Base-by-base conservation (phyloP, 768 basidiomycete genomes). In the Exidia glandulosa region DNA sequence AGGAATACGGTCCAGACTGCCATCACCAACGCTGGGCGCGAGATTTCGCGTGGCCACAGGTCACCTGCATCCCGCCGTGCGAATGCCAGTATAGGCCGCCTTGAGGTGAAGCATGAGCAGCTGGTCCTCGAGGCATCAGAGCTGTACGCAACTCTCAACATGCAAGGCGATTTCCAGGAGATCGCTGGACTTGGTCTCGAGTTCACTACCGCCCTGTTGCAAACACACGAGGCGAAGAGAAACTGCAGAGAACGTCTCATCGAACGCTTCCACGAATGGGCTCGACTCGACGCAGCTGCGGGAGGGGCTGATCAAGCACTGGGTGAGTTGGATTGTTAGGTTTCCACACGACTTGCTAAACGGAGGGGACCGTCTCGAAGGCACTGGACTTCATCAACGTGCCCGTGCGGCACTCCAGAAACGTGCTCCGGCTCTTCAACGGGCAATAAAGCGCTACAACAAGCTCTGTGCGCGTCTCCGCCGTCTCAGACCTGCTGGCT, bases 151-250 rank as follows among this genome's bases (percentile, higher is more conserved):
- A 71, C 72, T 0, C 63, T 77, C n/a, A 74, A 77, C 55, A 59
- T 77, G 5, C 65, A 65, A 2, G 62, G 69, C 2, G 27, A 37
- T 7, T 75, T 71, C 34, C 75, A 73, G 0, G 72, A 72, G 29
- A 72, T 79, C 3, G 30, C 62, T 19, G 66, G 65, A 3, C 36
- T 74, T 4, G 61, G 68, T 13, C 57, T 70, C 3, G 65, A 71
- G 4, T 74, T 74, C 59, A 65, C 75, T 2, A 60, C 60, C 3
- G 67, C 63, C 0, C 69, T 78, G 0, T 57, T 77, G 1, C 64
- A 74, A 57, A 72, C 70, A 2, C 65, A 68, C 0, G 73, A 77
- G 59, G 64, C 75, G 31, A 78, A 77, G 59, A 73, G 74, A 16
- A 74, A 71, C 57, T 73, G 76, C 4, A 60, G 69, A 7, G 72